Conservation (phyloP, 2,329 filamentous ascomycete genomes). For the Fusarium duplospermum region DNA sequence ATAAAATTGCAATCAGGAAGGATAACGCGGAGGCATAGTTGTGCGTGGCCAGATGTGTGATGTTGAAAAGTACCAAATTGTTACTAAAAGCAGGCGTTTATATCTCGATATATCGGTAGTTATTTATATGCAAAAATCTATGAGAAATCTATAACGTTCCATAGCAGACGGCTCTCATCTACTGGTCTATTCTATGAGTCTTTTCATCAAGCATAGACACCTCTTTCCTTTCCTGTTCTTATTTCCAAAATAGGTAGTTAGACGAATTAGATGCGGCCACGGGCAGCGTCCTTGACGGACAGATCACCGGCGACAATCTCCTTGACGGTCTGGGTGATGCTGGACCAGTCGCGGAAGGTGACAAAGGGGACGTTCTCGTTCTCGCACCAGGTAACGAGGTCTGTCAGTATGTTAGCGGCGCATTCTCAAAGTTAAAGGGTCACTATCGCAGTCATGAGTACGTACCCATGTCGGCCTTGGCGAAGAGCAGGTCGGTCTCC, state of each 20-base stretch:
- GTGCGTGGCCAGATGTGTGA: too few species aligned
- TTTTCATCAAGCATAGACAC: conserved; percentile 8
- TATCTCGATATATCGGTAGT: not conserved
- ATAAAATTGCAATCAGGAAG: not conserved
- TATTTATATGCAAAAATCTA: conserved; percentile 26
- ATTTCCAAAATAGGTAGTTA: not conserved
- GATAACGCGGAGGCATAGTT: not conserved
- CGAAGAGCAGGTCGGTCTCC: conserved; percentile 93
- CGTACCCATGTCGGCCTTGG: conserved; percentile 87
- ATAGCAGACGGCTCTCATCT: conserved; percentile 19
- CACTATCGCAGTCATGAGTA: not conserved
- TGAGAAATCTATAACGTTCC: conserved; percentile 24
- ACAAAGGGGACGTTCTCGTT: conserved; percentile 88
- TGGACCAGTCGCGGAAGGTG: conserved; percentile 85
- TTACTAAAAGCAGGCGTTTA: not conserved
- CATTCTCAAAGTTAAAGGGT: not conserved
- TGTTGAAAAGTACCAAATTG: not conserved
- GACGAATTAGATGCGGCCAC: conserved; percentile 52
- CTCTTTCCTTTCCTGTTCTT: not conserved
- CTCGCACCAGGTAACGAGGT: conserved; percentile 89
- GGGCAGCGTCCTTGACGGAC: conserved; percentile 76
- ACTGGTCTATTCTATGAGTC: conserved; percentile 26
- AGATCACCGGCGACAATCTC: conserved; percentile 80
- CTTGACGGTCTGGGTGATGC: conserved; percentile 81
- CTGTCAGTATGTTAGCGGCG: conserved; percentile 55